Percentiles rank a stretch among this genome's conserved stretches.
These are phyloP conservation scores for Heritiera fomes DNA, from an alignment of 345 rosid species.

Conservation along the genomic window DNA sequence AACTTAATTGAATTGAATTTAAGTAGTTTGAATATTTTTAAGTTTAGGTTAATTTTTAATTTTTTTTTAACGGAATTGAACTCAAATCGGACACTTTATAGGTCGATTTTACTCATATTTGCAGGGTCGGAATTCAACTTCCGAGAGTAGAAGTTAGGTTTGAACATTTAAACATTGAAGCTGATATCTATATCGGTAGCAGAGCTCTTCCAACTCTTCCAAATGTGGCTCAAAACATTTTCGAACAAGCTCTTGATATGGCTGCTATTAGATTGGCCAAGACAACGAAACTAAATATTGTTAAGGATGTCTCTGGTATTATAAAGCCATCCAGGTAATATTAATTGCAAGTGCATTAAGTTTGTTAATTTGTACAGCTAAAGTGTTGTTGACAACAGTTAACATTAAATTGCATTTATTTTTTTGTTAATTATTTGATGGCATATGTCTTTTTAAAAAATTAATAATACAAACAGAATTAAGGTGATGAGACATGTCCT, in stretches of 20 bases:
- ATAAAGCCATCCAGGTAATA: slow-evolving; percentile 68
- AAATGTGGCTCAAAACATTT: slow-evolving; percentile 61
- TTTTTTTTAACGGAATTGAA: too few species aligned
- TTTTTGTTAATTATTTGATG: neutral
- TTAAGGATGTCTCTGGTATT: slow-evolving; percentile 69
- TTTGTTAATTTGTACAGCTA: too few species aligned
- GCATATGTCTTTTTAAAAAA: too few species aligned
- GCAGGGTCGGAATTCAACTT: slow-evolving; percentile 77
- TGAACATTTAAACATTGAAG: slow-evolving; percentile 62
- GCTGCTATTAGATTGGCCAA: slow-evolving; percentile 59
- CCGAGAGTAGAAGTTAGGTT: slow-evolving; percentile 82
- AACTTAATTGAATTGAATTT: too few species aligned
- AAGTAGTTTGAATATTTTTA: too few species aligned
- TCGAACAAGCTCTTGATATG: slow-evolving; percentile 54
- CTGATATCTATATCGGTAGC: slow-evolving; percentile 61
- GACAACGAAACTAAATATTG: slow-evolving; percentile 63
- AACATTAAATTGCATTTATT: neutral
- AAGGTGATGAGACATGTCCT: too few species aligned
- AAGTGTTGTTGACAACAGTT: too few species aligned
- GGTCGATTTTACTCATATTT: neutral
- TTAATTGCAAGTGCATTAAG: neutral
- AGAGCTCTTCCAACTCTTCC: slow-evolving; percentile 86
- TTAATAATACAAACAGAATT: too few species aligned
- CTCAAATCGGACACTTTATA: too few species aligned
- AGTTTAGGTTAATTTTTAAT: too few species aligned